Conservation (phyloP, 768 basidiomycete genomes). For the Inosperma sp. region DNA sequence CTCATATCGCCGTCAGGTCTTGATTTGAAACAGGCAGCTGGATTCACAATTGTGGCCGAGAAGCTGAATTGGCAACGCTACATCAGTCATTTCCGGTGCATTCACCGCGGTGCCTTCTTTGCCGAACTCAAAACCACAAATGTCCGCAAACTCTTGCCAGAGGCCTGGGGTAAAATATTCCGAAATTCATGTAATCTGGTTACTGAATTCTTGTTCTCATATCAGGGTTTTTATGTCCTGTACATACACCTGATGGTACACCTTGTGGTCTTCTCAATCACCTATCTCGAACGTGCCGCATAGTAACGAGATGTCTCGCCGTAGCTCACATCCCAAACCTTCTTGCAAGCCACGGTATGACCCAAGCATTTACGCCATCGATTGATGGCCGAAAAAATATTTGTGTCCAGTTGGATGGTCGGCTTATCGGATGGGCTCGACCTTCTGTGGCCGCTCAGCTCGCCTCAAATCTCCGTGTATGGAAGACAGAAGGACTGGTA, state of each 20-base stretch:
- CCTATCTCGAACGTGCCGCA: conserved; percentile 87
- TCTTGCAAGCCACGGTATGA: conserved; percentile 89
- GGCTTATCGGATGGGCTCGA: conserved; percentile 90
- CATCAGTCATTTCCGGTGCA: conserved; percentile 96
- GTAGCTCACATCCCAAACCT: conserved; percentile 78
- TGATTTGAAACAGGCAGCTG: conserved; percentile 94
- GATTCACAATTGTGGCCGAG: conserved; percentile 99
- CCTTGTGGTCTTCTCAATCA: conserved; percentile 98
- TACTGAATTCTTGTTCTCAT: not conserved
- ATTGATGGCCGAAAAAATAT: conserved; percentile 80
- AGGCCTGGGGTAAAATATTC: conserved; percentile 81
- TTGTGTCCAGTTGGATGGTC: conserved; percentile 92
- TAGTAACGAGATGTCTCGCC: conserved; percentile 72
- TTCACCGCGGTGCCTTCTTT: conserved; percentile 99
- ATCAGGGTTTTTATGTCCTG: conserved; percentile 92
- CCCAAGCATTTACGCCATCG: conserved; percentile 74
- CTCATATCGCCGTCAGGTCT: conserved; percentile 91
- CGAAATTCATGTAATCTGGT: not conserved
- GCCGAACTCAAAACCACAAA: conserved; percentile 97
- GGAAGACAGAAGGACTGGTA: conserved; percentile 87
- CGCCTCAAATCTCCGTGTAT: conserved; percentile 80
- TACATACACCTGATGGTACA: conserved; percentile 97
- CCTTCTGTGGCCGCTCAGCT: conserved; percentile 70
- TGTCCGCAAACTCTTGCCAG: conserved; percentile 92
- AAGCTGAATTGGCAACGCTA: conserved; percentile 99